Evolutionary conservation across 768 basidiomycete genomes (phyloP).

Genomic region (Suillus lakei): DNA sequence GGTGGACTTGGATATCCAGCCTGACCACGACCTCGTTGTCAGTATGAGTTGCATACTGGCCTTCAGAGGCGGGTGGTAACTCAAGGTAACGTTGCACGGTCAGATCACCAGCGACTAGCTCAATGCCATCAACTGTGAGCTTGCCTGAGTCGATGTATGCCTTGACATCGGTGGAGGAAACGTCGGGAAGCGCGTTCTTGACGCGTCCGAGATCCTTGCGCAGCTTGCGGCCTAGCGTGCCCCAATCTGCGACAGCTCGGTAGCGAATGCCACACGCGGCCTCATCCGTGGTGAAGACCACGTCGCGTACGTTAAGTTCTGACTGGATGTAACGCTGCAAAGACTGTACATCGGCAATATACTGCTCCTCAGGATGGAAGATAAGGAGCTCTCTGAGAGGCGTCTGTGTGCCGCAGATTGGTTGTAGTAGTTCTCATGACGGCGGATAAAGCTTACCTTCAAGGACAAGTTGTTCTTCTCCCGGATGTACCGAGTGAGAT

Average conservation of each 20-base stretch:
- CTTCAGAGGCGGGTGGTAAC: slow-evolving; percentile 60
- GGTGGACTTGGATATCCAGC: slow-evolving; percentile 86
- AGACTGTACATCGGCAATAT: slow-evolving; percentile 83
- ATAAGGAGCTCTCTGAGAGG: slow-evolving; percentile 92
- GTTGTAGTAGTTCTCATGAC: slow-evolving; percentile 7
- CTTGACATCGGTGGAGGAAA: slow-evolving; percentile 85
- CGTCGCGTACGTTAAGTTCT: slow-evolving; percentile 92
- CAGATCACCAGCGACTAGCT: slow-evolving; percentile 89
- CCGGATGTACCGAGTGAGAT: slow-evolving; percentile 86
- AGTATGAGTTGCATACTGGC: slow-evolving; percentile 80
- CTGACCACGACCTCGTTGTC: slow-evolving; percentile 95
- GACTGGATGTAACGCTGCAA: slow-evolving; percentile 90
- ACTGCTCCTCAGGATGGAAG: slow-evolving; percentile 87
- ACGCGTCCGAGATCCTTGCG: slow-evolving; percentile 91
- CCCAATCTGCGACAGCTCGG: slow-evolving; percentile 92
- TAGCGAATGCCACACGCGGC: slow-evolving; percentile 85
- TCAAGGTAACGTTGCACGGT: slow-evolving; percentile 92
- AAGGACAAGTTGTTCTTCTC: slow-evolving; percentile 86
- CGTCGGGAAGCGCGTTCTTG: slow-evolving; percentile 80
- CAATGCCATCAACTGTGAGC: slow-evolving; percentile 86
- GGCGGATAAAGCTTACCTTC: slow-evolving; percentile 65
- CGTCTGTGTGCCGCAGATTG: slow-evolving; percentile 52
- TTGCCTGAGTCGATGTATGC: slow-evolving; percentile 73
- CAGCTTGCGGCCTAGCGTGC: slow-evolving; percentile 90
- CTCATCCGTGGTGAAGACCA: slow-evolving; percentile 91